Evolutionary conservation across 1,139 yeast species (phyloP), one percentile per base, ranked within the genome.

Genomic region (Hemisphaericaspora xylanilytica): DNA sequence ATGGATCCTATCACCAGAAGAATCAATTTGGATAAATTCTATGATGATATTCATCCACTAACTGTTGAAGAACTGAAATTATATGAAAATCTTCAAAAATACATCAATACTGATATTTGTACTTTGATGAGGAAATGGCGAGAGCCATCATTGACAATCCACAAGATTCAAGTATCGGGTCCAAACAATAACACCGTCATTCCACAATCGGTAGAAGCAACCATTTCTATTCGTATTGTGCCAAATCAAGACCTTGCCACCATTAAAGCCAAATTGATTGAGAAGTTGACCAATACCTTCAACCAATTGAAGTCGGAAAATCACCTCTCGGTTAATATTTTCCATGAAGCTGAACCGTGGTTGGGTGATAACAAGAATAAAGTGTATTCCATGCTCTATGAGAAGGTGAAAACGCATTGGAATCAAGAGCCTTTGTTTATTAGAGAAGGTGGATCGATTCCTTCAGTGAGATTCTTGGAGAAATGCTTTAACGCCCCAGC

Each of bases 381-480:
- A 30, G 87, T 90, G 1, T 92, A 86, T 59, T 71, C 76, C 49
- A 70, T 84, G 7, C 65, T 90, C 29, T 70, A 71, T 38, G 65
- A 75, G 21, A 86, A 85, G 35, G 67, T 90, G 26, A 60, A 65
- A 32, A 58, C 65, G 5, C 81, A 81, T 41, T 83, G 94, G 92
- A 65, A 75, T 60, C 69, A 69, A 4, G 81, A 80, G 39, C 97
- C 97, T 0, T 65, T 92, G 33, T 83, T 81, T 45, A 87, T 92
- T 33, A 77, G 97, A 47, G 98, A 92, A 65, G 98, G 98, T 43
- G 98, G 98, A 0, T 86, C 96, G 1, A 89, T 92, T 56, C 97
- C 98, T 2, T 83, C 92, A 11, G 81, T 94, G 6, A 65, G 97
- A 44, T 85, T 85, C 47, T 66, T 92, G 49, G 98, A 92, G 53